Percentiles rank a stretch among this genome's conserved stretches.
phyloP scores from a whole-genome alignment of 73 alveolate species.

The Effrenium voratum region DNA sequence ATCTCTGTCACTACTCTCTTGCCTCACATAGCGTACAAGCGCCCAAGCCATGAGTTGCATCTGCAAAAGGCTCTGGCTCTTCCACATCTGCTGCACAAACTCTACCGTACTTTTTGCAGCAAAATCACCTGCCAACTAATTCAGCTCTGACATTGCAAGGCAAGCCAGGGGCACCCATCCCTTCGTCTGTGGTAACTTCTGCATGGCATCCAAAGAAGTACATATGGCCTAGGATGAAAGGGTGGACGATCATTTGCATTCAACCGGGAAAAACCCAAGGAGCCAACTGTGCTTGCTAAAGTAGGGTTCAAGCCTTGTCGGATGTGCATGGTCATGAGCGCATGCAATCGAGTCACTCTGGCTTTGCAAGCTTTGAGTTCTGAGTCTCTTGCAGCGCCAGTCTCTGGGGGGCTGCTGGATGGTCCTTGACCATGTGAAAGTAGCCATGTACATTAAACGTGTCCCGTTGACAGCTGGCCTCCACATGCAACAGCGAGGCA shows the following conservation, averaged over 20 bases:
- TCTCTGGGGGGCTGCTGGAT: slow-evolving; percentile 65
- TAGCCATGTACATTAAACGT: neutral
- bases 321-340: too few species aligned
- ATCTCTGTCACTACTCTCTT: slow-evolving; percentile 65
- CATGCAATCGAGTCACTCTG: neutral
- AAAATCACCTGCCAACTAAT: slow-evolving; percentile 12
- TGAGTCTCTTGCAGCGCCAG: slow-evolving; percentile 6
- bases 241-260: neutral
- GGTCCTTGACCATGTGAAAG: slow-evolving; percentile 57
- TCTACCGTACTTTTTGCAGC: slow-evolving; percentile 56
- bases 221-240: slow-evolving; percentile 39
- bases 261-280: neutral
- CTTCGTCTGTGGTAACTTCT: slow-evolving; percentile 39
- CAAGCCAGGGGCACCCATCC: slow-evolving; percentile 38
- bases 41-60: neutral
- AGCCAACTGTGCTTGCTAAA: slow-evolving; percentile 68
- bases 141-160: neutral
- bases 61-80: neutral
- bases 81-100: slow-evolving; percentile 64
- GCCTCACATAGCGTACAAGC: neutral
- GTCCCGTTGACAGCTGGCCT: neutral
- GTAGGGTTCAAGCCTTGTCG: slow-evolving; percentile 62
- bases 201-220: slow-evolving; percentile 67
- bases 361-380: neutral
- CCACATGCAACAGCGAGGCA: slow-evolving; percentile 70